Evolutionary conservation across 805 yeast genomes (phyloP).

Genomic region (Candida railenensis): DNA sequence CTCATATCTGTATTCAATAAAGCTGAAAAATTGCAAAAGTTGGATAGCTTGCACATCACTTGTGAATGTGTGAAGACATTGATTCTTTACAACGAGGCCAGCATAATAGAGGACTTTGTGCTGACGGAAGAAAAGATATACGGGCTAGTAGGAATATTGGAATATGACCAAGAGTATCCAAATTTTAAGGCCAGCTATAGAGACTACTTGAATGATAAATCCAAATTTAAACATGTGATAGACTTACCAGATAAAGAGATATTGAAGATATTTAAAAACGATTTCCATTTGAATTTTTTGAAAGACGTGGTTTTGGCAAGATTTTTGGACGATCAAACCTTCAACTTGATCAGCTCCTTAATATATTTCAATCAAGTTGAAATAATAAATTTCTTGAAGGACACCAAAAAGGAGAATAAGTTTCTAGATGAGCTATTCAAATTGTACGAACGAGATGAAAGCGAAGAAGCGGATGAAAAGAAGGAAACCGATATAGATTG

Average conservation of each 20-base stretch:
- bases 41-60: conserved; percentile 60
- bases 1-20: conserved; percentile 52
- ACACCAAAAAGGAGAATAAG: conserved; percentile 32
- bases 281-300: conserved; percentile 75
- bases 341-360: conserved; percentile 62
- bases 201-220: conserved; percentile 54
- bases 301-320: conserved; percentile 87
- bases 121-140: conserved; percentile 28
- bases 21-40: conserved; percentile 53
- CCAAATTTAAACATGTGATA: conserved; percentile 65
- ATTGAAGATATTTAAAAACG: conserved; percentile 58
- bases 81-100: conserved; percentile 65
- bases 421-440: conserved; percentile 61
- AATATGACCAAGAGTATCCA: conserved; percentile 87
- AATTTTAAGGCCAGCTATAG: conserved; percentile 77
- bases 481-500: neutral
- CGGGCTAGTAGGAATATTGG: conserved; percentile 77
- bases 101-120: conserved; percentile 32
- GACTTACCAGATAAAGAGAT: conserved; percentile 53
- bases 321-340: conserved; percentile 76
- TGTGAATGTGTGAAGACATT: conserved; percentile 74
- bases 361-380: conserved; percentile 69
- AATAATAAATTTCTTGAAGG: conserved; percentile 58
- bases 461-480: neutral
- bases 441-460: conserved; percentile 43